Evolutionary conservation across 2,329 filamentous ascomycete genomes (phyloP), one percentile per base, ranked within the genome.

Genomic region (Penicillium expansum): DNA sequence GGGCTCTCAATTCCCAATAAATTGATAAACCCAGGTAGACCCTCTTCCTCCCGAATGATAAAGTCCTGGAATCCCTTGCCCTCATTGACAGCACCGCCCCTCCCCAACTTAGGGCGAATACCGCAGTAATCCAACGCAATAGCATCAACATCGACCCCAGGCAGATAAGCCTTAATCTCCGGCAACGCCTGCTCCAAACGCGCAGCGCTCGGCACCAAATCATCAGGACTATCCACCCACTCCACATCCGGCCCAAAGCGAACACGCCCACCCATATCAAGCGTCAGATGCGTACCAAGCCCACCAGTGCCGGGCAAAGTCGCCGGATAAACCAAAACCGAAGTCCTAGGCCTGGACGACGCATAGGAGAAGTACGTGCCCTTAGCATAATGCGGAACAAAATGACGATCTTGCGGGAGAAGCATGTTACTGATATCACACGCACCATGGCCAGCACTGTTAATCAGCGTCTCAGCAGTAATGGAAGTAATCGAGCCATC

Each of bases 161-260:
- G 94, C 4, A 99, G 78, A 70, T 96, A 99, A 8, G 81, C 80
- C 64, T 82, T 79, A 56, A 99, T 97, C 68, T 91, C 90, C 11
- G 78, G 78, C 0, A 96, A 73, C 0, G 92, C 92, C 38, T 83
- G 79, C 1, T 77, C 72, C 54, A 96, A 77, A 13, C 89, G 81
- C 22, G 78, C 78, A 1, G 80, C 76, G 62, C 85, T 91, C 16
- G 89, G 87, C 1, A 80, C 78, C n/a, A 96, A 79, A 67, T 96
- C 86, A 9, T 77, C 75, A 0, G 91, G 85, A 1, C 80, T 77
- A 48, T 88, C 83, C 0, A 96, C 88, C 94, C 94, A 97, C 73
- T 97, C 91, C 14, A 97, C 89, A 70, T 99, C 94, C 0, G 94
- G 94, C 0, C 94, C 94, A 73, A 99, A 99, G 37, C 91, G 88